These are phyloP conservation scores for Pyrenopolyporus hunteri DNA, from an alignment of 495 filamentous ascomycete genomes.

Conservation along the genomic window DNA sequence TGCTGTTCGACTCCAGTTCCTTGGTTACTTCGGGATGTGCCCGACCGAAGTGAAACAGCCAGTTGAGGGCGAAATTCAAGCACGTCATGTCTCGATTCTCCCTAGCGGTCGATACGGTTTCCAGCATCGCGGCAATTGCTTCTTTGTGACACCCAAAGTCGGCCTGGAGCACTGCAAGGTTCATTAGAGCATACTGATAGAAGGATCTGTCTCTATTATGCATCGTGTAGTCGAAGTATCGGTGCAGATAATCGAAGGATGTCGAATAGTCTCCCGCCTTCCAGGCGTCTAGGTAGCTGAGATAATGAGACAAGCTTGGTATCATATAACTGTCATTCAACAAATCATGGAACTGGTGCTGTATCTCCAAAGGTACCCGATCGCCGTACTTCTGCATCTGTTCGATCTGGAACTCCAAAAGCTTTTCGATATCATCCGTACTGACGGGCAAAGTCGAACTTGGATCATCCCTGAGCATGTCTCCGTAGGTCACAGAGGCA, in stretches of 20 bases:
- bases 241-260: slow-evolving; percentile 88
- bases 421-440: slow-evolving; percentile 80
- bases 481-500: slow-evolving; percentile 66
- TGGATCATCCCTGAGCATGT: slow-evolving; percentile 58
- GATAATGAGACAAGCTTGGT: slow-evolving; percentile 77
- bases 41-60: slow-evolving; percentile 94
- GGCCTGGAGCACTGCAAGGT: slow-evolving; percentile 88
- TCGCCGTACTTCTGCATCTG: slow-evolving; percentile 77
- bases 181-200: slow-evolving; percentile 96
- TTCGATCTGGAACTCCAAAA: slow-evolving; percentile 86
- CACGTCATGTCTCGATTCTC: slow-evolving; percentile 93
- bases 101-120: slow-evolving; percentile 86
- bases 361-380: slow-evolving; percentile 72
- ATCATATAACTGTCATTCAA: slow-evolving; percentile 67
- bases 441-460: slow-evolving; percentile 59
- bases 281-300: slow-evolving; percentile 91
- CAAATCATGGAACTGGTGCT: slow-evolving; percentile 66
- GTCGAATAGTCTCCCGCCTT: slow-evolving; percentile 86
- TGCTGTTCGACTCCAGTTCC: slow-evolving; percentile 70
- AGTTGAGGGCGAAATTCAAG: slow-evolving; percentile 93
- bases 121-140: slow-evolving; percentile 90
- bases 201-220: slow-evolving; percentile 80
- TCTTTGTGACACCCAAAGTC: slow-evolving; percentile 93
- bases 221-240: slow-evolving; percentile 98
- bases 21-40: slow-evolving; percentile 79